Percentiles rank a stretch among this genome's conserved stretches.
Evolutionary conservation across 2,329 filamentous ascomycete genomes (phyloP).

Genomic region (Beauveria caledonica): DNA sequence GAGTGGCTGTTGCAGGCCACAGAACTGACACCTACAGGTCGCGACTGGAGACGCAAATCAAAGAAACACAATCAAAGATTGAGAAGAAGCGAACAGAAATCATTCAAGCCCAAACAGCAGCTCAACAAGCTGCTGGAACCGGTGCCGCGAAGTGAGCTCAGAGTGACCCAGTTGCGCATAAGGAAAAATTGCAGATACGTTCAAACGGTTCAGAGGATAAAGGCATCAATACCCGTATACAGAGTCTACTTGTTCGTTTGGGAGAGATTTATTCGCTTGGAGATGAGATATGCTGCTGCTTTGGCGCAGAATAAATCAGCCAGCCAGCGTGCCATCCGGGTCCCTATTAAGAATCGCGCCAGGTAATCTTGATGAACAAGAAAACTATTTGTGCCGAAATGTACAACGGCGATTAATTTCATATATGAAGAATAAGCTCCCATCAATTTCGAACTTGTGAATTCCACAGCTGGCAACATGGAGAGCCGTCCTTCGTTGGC

Average conservation of each 20-base stretch:
- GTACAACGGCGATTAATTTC: no score
- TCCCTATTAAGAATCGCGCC: no score
- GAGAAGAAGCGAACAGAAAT: conserved; percentile 54
- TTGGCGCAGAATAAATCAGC: neutral
- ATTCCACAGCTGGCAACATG: neutral
- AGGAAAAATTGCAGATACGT: neutral
- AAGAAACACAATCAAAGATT: conserved; percentile 46
- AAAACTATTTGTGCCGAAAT: no score
- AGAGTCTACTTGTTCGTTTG: neutral
- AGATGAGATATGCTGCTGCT: neutral
- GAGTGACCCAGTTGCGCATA: neutral
- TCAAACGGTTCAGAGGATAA: conserved; percentile 10
- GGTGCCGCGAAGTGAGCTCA: conserved; percentile 6
- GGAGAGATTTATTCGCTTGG: neutral
- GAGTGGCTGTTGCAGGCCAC: no score
- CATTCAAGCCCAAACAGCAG: conserved; percentile 44
- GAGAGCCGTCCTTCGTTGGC: neutral
- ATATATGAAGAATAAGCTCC: no score
- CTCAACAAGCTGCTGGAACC: conserved; percentile 30
- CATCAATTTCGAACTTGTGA: neutral
- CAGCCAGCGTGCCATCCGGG: no score
- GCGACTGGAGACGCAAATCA: conserved; percentile 43
- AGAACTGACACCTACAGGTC: conserved; percentile 18
- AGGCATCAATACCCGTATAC: neutral
- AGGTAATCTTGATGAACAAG: no score